Evolutionary conservation across 139 green algal species (phyloP), one percentile per base, ranked within the genome.

Genomic region (Closterium sp.): DNA sequence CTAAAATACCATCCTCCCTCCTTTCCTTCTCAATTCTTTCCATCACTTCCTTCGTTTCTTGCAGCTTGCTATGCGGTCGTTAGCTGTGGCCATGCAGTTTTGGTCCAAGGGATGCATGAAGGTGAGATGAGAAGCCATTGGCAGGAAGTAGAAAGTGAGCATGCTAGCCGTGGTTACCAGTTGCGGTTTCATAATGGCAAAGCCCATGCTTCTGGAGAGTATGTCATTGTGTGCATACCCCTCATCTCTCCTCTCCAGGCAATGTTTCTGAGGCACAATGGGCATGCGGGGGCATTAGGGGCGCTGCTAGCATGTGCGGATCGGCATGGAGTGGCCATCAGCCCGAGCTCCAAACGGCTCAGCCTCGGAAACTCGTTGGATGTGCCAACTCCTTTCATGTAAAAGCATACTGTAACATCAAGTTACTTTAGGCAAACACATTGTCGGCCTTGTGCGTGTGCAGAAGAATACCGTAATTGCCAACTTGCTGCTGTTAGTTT

Each of bases 71-170:
- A 93, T 93, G 90, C 34, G 85, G 7, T 38, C 91, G 86, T 85
- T 93, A 33, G 55, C 90, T 6, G 90, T 91, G 33, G 86, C 90
- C 16, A 66, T 93, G 84, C 86, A 93, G 35, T 93, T 93, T 55
- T 93, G 90, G 90, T 93, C 90, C 85, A 93, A 93, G 33, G 85
- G 90, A 33, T 21, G 7, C 34, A 90, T 93, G 90, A 90, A 93
- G 85, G 90, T 92, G 34, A 34, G 34, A 12, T 66, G 34, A 19
- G 1, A 2, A 91, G n/a, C 66, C n/a, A n/a, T n/a, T n/a, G n/a
- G n/a, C n/a, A n/a, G n/a, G n/a, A n/a, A n/a, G n/a, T n/a, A n/a
- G 88, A 0, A 33, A 38, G 28, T 23, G 23, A 19, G 28, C 33
- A 36, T 90, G n/a, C 32, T 91, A 33, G 88, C n/a, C 92, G 76